These are phyloP conservation scores for Pseudoneurospora amorphoporcata DNA, from an alignment of 495 filamentous ascomycete species.

Conservation along the genomic window DNA sequence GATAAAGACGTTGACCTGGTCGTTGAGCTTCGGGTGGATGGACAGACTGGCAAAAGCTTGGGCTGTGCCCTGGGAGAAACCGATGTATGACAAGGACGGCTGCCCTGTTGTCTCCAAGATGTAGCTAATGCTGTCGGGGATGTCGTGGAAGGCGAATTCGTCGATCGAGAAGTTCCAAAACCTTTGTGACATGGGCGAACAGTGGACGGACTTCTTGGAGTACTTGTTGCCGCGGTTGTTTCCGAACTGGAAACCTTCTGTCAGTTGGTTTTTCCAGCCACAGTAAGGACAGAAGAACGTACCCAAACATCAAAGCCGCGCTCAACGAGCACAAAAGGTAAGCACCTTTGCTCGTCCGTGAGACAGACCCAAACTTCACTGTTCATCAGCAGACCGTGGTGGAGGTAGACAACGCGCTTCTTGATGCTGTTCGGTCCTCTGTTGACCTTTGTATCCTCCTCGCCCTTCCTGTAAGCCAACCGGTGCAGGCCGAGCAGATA, in stretches of 20 bases:
- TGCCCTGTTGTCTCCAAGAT: conserved; percentile 76
- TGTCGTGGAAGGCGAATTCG: conserved; percentile 95
- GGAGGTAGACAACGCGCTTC: conserved; percentile 88
- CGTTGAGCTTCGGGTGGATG: conserved; percentile 84
- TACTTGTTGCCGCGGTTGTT: conserved; percentile 99
- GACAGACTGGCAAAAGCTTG: conserved; percentile 95
- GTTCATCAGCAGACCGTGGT: conserved; percentile 96
- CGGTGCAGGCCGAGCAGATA: conserved; percentile 89
- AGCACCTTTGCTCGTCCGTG: conserved; percentile 71
- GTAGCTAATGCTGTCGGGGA: conserved; percentile 87
- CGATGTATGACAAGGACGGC: conserved; percentile 85
- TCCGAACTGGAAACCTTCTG: conserved; percentile 48
- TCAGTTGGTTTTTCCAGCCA: not conserved
- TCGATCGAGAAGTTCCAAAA: conserved; percentile 99
- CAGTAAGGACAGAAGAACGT: conserved; percentile 15
- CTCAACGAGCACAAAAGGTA: conserved; percentile 87
- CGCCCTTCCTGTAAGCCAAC: conserved; percentile 68
- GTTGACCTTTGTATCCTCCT: conserved; percentile 67
- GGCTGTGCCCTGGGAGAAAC: conserved; percentile 93
- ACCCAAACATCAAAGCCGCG: conserved; percentile 95
- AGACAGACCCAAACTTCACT: conserved; percentile 96
- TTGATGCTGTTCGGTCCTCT: conserved; percentile 54
- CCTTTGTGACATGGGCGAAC: conserved; percentile 57
- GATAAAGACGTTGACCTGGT: conserved; percentile 92
- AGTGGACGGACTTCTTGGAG: conserved; percentile 77